Base-by-base conservation (phyloP, 1,139 yeast species). In the Candida smagusa region DNA sequence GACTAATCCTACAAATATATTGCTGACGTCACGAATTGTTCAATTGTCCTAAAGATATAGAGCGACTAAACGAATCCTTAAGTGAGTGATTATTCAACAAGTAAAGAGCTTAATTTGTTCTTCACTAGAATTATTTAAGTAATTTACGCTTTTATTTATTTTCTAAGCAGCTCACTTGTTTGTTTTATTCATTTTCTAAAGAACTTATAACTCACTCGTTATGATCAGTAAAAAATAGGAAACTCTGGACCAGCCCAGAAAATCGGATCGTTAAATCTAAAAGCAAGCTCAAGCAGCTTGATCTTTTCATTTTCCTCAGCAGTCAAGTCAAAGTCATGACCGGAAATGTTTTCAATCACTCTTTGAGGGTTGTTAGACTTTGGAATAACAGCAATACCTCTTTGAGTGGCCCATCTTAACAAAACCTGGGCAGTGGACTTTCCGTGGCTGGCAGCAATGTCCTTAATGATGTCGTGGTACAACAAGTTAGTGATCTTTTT, bases 181-280 rank as follows among this genome's bases (percentile, higher is more conserved):
- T n/a, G n/a, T n/a, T n/a, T n/a, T 16, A 16, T 16, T 16, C 3
- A 5, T 16, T 5, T 16, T 16, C 19, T 16, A n/a, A n/a, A n/a
- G 19, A 16, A 16, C 19, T 16, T 5, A 16, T 16, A 16, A 16
- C 19, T 16, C 19, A 16, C 19, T 16, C 19, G 5, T 16, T 5
- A 4, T 16, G 19, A 4, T 42, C 54, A 61, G 33, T 42, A 54
- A 46, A 77, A 77, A 44, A 70, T 72, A 41, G 82, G 81, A 48
- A 72, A 65, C 45, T 28, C 35, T 8, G 21, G 25, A 23, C 72
- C 65, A 48, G 73, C 74, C 94, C 92, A 84, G 52, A 69, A 78
- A 77, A 81, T 80, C 45, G 96, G 95, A 58, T 87, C 87, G 61
- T 88, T 88, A 69, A 88, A 87, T 66, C 96, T 79, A 49, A 87